These are phyloP conservation scores for Alternaria angustiovoidea DNA, from an alignment of 2,329 filamentous ascomycete genomes.

Conservation along the genomic window DNA sequence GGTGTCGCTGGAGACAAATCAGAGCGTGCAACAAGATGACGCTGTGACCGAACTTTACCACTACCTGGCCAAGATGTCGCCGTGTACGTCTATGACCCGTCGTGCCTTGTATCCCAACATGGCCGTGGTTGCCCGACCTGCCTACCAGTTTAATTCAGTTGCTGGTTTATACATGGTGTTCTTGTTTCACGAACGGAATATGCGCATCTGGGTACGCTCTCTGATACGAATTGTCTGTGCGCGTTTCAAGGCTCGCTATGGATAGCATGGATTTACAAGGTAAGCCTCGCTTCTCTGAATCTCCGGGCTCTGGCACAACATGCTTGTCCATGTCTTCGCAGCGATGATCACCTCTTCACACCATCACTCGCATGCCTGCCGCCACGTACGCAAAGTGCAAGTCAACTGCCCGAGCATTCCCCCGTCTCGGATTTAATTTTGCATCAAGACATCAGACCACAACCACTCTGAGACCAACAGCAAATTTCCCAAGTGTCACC, in stretches of 20 bases:
- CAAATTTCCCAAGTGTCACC: conserved; percentile 8
- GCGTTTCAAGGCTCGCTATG: not conserved
- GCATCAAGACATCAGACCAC: conserved; percentile 5
- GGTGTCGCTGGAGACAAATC: conserved; percentile 2
- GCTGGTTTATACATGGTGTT: not conserved
- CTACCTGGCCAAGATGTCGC: conserved; percentile 9
- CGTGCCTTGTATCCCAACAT: conserved; percentile 10
- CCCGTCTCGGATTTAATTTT: not conserved
- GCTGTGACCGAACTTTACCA: conserved; percentile 5
- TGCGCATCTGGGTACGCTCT: not conserved
- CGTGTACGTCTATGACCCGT: conserved; percentile 9
- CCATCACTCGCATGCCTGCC: conserved; percentile 19
- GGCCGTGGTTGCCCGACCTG: not conserved
- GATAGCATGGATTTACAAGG: not conserved
- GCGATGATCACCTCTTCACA: conserved; percentile 11
- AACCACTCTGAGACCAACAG: conserved; percentile 6
- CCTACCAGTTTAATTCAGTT: not conserved
- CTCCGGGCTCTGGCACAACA: not conserved
- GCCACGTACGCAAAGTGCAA: conserved; percentile 15
- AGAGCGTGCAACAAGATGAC: not conserved
- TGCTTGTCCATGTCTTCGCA: conserved; percentile 16
- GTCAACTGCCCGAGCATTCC: conserved; percentile 10
- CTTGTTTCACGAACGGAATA: not conserved
- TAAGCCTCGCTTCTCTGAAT: not conserved
- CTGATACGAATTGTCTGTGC: conserved; percentile 1